Evolutionary conservation across 768 basidiomycete genomes (phyloP).

Genomic region (Galerina marginata): DNA sequence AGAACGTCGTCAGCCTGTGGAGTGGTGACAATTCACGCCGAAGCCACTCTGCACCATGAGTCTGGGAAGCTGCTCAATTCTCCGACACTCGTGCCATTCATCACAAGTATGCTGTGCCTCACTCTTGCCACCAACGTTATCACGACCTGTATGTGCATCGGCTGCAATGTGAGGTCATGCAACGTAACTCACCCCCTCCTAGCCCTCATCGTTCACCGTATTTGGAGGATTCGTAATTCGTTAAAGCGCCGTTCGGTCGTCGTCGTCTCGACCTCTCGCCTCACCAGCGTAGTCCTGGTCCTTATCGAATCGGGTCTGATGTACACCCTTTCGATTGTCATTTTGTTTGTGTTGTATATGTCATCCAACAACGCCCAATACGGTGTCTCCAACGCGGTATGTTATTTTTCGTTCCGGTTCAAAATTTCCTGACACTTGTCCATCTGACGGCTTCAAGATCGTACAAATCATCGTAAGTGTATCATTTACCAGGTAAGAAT

Average conservation of each 20-base stretch:
- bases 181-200: not conserved
- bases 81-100: constrained; percentile 37
- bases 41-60: constrained; percentile 32
- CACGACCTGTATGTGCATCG: constrained; percentile 38
- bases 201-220: constrained; percentile 44
- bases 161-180: not conserved
- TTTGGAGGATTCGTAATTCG: constrained; percentile 37
- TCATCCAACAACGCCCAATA: constrained; percentile 41
- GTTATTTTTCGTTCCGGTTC: constrained; percentile 6
- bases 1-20: constrained; percentile 34
- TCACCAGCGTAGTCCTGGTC: constrained; percentile 34
- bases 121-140: constrained; percentile 42
- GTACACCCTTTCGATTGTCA: constrained; percentile 40
- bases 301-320: constrained; percentile 46
- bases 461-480: constrained; percentile 46
- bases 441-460: constrained; percentile 26
- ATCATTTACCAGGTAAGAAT: not conserved
- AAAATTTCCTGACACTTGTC: not conserved
- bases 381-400: constrained; percentile 43
- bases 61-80: constrained; percentile 32
- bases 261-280: constrained; percentile 24
- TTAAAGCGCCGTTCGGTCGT: constrained; percentile 26
- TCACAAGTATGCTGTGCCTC: constrained; percentile 40
- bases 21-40: constrained; percentile 34
- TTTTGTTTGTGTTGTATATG: constrained; percentile 41